Percentiles rank a stretch among this genome's conserved stretches.
Conservation (phyloP, 2,329 filamentous ascomycete species). For the Aspergillus sp. region DNA sequence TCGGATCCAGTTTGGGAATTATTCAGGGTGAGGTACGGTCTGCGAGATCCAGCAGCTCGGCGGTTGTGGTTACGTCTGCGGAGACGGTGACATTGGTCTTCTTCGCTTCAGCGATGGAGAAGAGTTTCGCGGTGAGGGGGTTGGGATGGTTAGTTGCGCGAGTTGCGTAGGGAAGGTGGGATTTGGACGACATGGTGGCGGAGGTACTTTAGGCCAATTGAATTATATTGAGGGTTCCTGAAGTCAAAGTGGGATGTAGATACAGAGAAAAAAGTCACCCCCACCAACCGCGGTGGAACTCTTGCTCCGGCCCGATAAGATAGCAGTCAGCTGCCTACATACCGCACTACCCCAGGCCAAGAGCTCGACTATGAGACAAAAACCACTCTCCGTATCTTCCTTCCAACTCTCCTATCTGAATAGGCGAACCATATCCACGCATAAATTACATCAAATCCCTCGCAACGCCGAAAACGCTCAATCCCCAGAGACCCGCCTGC, state of each 20-base stretch:
- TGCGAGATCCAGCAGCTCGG: conserved; percentile 47
- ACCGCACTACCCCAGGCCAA: too few species aligned
- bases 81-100: conserved; percentile 51
- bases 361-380: not conserved
- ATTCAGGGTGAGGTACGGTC: conserved; percentile 40
- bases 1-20: not conserved
- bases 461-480: conserved; percentile 39
- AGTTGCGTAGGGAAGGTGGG: conserved; percentile 39
- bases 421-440: not conserved
- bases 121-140: conserved; percentile 44
- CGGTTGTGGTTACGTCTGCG: conserved; percentile 49
- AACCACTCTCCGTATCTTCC: not conserved
- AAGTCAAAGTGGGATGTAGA: not conserved
- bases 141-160: conserved; percentile 45
- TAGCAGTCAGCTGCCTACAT: not conserved
- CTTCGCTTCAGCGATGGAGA: conserved; percentile 47
- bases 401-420: not conserved
- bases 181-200: conserved; percentile 45
- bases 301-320: conserved; percentile 11
- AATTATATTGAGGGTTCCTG: not conserved
- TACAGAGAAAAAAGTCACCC: not conserved
- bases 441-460: conserved; percentile 25
- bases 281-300: conserved; percentile 6
- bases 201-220: conserved; percentile 6
- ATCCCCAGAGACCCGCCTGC: conserved; percentile 42